Conservation (phyloP, 805 yeast species). For the Cyberlindnera mrakii region DNA sequence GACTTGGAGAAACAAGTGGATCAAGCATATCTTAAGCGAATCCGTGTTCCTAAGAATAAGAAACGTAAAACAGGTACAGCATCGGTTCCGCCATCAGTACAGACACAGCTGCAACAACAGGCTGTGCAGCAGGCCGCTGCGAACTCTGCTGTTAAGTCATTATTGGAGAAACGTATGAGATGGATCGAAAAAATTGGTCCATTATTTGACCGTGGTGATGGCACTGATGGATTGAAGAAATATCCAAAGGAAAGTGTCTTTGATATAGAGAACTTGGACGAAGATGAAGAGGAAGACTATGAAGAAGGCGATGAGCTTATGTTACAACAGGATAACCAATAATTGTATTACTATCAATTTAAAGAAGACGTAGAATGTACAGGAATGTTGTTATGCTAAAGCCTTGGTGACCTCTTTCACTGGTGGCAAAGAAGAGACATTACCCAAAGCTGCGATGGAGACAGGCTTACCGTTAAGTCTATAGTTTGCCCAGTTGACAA, state of each 20-base stretch:
- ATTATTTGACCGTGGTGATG: conserved; percentile 45
- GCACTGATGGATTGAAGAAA: conserved; percentile 16
- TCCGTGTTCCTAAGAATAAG: conserved; percentile 58
- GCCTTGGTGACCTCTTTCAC: conserved; percentile 51
- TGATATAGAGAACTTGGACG: conserved; percentile 21
- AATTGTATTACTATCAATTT: conserved; percentile 1
- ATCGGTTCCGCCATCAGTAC: conserved; percentile 26
- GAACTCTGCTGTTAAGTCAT: conserved; percentile 68
- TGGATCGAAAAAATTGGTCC: conserved; percentile 93
- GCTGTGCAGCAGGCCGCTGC: conserved; percentile 60
- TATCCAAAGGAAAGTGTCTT: conserved; percentile 20
- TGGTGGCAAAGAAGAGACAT: conserved; percentile 64
- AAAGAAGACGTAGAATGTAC: not conserved
- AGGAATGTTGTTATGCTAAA: conserved; percentile 8
- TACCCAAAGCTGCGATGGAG: conserved; percentile 90
- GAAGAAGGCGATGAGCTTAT: conserved; percentile 31
- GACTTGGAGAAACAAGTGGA: conserved; percentile 96
- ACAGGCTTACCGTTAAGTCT: conserved; percentile 72
- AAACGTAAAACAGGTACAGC: conserved; percentile 28
- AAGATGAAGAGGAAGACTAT: conserved; percentile 25
- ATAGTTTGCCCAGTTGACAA: conserved; percentile 83
- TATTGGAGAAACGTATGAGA: conserved; percentile 77
- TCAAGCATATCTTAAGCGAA: conserved; percentile 81
- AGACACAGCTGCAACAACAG: conserved; percentile 24
- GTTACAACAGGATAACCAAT: conserved; percentile 15